These are phyloP conservation scores for Pichia inconspicua DNA, from an alignment of 1,139 yeast genomes.

Conservation along the genomic window DNA sequence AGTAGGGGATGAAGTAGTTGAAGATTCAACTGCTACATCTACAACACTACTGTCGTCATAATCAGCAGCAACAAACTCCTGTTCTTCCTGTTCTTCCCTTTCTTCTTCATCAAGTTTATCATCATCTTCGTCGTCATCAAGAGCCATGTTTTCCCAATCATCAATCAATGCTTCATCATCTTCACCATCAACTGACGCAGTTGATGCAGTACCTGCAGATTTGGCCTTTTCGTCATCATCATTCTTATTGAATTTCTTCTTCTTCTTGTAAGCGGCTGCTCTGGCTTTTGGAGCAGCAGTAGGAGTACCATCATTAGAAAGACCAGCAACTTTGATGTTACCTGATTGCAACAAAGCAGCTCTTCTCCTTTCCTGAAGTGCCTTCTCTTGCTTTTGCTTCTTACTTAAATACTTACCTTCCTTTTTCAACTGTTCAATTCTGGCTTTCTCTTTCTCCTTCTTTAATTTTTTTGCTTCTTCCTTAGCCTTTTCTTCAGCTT, in stretches of 20 bases:
- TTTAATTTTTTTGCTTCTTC: slow-evolving; percentile 69
- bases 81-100: slow-evolving; percentile 22
- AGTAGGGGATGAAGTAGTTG: slow-evolving; percentile 14
- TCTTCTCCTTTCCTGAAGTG: slow-evolving; percentile 80
- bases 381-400: slow-evolving; percentile 92
- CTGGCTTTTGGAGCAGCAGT: slow-evolving; percentile 42
- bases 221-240: slow-evolving; percentile 14
- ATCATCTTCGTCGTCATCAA: slow-evolving; percentile 44
- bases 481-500: slow-evolving; percentile 47
- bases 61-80: slow-evolving; percentile 23
- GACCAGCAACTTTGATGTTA: slow-evolving; percentile 68
- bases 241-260: slow-evolving; percentile 35
- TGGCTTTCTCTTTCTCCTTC: slow-evolving; percentile 76
- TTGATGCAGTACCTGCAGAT: slow-evolving; percentile 1
- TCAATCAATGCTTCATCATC: slow-evolving; percentile 52
- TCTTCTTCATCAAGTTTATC: slow-evolving; percentile 27
- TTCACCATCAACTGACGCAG: slow-evolving; percentile 14
- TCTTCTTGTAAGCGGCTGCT: slow-evolving; percentile 73
- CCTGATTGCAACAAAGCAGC: slow-evolving; percentile 74
- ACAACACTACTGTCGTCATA: slow-evolving; percentile 17
- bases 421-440: slow-evolving; percentile 75
- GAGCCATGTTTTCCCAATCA: slow-evolving; percentile 60
- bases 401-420: slow-evolving; percentile 88
- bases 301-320: slow-evolving; percentile 29
- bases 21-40: slow-evolving; percentile 9